phyloP scores from a whole-genome alignment of 1,284 basidiomycete genomes.

The Mycosarcoma maydis region DNA sequence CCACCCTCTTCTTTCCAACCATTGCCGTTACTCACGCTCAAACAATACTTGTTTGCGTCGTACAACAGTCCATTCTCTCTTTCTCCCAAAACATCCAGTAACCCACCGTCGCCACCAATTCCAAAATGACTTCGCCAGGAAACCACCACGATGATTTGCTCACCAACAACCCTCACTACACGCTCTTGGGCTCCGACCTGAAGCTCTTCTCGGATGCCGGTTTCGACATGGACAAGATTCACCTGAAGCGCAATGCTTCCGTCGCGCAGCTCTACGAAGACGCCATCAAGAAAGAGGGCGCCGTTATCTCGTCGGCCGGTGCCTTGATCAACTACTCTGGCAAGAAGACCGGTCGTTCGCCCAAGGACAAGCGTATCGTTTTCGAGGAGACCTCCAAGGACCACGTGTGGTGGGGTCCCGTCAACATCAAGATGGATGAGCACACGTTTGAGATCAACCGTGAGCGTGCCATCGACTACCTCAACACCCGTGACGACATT shows the following conservation, averaged over 20 bases:
- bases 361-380: constrained; percentile 99
- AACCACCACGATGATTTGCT: constrained; percentile 66
- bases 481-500: constrained; percentile 95
- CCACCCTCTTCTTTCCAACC: background rate
- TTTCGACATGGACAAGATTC: constrained; percentile 83
- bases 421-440: constrained; percentile 99
- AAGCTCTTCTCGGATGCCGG: constrained; percentile 99
- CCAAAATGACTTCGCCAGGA: constrained; percentile 65
- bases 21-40: no score
- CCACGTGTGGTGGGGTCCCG: constrained; percentile 99
- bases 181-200: constrained; percentile 75
- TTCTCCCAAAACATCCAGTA: background rate
- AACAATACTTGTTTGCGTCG: no score
- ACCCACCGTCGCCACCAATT: background rate
- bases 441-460: constrained; percentile 99
- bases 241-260: constrained; percentile 87
- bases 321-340: constrained; percentile 99
- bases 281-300: constrained; percentile 96
- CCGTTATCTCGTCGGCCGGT: constrained; percentile 93
- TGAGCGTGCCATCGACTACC: constrained; percentile 98
- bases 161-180: constrained; percentile 58
- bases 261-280: constrained; percentile 97
- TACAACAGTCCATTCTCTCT: no score
- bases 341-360: constrained; percentile 97
- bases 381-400: constrained; percentile 97